A percentile compares a stretch with the other conserved stretches of the same genome.
phyloP scores from a whole-genome alignment of 352 stramenopile genomes.

The Phytophthora citricola region DNA sequence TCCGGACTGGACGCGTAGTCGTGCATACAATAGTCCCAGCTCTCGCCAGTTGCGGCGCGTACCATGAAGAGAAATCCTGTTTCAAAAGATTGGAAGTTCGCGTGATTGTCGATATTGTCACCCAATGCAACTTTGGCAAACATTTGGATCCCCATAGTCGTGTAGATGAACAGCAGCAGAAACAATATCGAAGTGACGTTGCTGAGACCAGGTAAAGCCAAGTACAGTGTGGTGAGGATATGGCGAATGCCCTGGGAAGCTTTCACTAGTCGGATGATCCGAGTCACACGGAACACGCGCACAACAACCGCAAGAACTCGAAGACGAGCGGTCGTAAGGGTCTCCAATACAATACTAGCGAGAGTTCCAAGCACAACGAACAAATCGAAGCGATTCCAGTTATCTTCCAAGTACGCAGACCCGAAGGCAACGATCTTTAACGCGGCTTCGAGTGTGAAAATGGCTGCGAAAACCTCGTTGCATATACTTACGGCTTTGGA shows the following conservation, averaged over 20 bases:
- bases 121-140: slow-evolving; percentile 87
- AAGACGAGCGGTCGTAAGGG: slow-evolving; percentile 50
- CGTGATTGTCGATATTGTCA: slow-evolving; percentile 81
- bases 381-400: slow-evolving; percentile 92
- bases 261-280: slow-evolving; percentile 82
- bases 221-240: slow-evolving; percentile 92
- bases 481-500: slow-evolving; percentile 52
- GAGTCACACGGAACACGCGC: slow-evolving; percentile 91
- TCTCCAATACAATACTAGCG: slow-evolving; percentile 58
- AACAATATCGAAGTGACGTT: slow-evolving; percentile 92
- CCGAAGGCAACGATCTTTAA: slow-evolving; percentile 89
- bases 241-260: slow-evolving; percentile 86
- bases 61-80: slow-evolving; percentile 91
- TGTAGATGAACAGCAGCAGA: slow-evolving; percentile 94
- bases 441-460: slow-evolving; percentile 90
- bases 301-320: slow-evolving; percentile 84
- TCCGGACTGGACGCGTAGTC: slow-evolving; percentile 51
- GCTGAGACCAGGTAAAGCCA: slow-evolving; percentile 82
- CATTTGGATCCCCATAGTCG: slow-evolving; percentile 92
- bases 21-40: slow-evolving; percentile 94
- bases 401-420: slow-evolving; percentile 78
- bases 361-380: slow-evolving; percentile 72
- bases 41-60: slow-evolving; percentile 92
- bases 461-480: slow-evolving; percentile 85
- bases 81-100: slow-evolving; percentile 93